Evolutionary conservation across 176 grass and related monocot genomes (phyloP).

Genomic region (Tillandsia fasciculata): DNA sequence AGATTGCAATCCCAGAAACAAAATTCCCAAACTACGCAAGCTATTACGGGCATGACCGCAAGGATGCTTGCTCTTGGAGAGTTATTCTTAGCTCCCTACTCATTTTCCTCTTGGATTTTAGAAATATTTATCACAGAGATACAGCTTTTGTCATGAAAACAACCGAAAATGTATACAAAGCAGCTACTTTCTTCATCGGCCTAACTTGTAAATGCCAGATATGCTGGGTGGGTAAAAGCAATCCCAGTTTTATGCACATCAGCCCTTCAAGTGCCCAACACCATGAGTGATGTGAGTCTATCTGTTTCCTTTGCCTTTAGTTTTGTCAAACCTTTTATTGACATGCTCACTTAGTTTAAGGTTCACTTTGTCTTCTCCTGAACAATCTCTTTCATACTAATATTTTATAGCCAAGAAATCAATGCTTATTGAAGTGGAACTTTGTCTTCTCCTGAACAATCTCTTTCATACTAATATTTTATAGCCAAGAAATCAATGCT

Average conservation of each 20-base stretch:
- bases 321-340: conserved; percentile 56
- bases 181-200: conserved; percentile 19
- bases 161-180: not conserved
- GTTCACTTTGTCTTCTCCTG: conserved; percentile 42
- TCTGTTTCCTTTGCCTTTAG: conserved; percentile 46
- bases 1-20: too few relatives aligned
- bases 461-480: conserved; percentile 33
- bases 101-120: not conserved
- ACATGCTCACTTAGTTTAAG: conserved; percentile 78
- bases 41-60: too few relatives aligned
- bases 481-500: conserved; percentile 37
- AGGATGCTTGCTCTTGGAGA: conserved; percentile 7
- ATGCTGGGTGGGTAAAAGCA: conserved; percentile 32
- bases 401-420: conserved; percentile 50
- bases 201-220: conserved; percentile 27
- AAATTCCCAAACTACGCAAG: too few relatives aligned
- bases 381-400: conserved; percentile 21
- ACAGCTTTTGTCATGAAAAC: conserved; percentile 26
- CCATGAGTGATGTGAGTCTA: conserved; percentile 46
- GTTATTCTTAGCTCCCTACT: not conserved
- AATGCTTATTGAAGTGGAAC: conserved; percentile 12
- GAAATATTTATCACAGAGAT: conserved; percentile 18
- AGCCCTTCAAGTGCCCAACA: conserved; percentile 38
- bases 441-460: conserved; percentile 36
- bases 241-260: conserved; percentile 31